These are phyloP conservation scores for Xylaria arbuscula DNA, from an alignment of 2,329 filamentous ascomycete genomes.

Conservation along the genomic window DNA sequence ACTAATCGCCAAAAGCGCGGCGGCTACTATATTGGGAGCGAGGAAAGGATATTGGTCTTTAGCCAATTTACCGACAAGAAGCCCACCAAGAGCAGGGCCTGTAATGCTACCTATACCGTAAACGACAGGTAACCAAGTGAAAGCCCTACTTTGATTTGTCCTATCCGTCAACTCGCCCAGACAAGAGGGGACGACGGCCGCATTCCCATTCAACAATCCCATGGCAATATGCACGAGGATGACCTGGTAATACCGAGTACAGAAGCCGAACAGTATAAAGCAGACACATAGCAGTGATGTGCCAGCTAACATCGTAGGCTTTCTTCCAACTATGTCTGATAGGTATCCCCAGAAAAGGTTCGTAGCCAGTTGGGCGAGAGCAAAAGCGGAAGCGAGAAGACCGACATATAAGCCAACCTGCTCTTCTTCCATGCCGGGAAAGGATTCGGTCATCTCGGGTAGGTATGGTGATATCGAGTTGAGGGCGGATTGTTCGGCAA, in stretches of 20 bases:
- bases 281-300: slow-evolving; percentile 84
- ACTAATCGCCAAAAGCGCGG: slow-evolving; percentile 76
- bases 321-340: slow-evolving; percentile 81
- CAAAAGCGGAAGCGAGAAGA: slow-evolving; percentile 89
- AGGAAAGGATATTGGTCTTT: slow-evolving; percentile 81
- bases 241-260: slow-evolving; percentile 83
- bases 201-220: slow-evolving; percentile 95
- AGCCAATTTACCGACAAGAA: slow-evolving; percentile 75
- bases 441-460: slow-evolving; percentile 88
- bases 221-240: slow-evolving; percentile 87
- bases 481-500: slow-evolving; percentile 94
- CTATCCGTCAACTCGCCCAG: slow-evolving; percentile 94
- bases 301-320: slow-evolving; percentile 83
- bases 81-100: slow-evolving; percentile 88
- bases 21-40: slow-evolving; percentile 82
- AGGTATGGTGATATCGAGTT: slow-evolving; percentile 97
- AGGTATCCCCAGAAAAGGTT: slow-evolving; percentile 93
- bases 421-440: slow-evolving; percentile 78
- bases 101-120: slow-evolving; percentile 95
- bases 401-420: slow-evolving; percentile 90
- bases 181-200: slow-evolving; percentile 92
- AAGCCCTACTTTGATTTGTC: slow-evolving; percentile 92
- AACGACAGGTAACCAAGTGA: slow-evolving; percentile 94
- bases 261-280: slow-evolving; percentile 90
- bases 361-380: slow-evolving; percentile 89